Percentiles rank a stretch among this genome's conserved stretches.
These are phyloP conservation scores for Candolleomyces eurysporus DNA, from an alignment of 768 basidiomycete genomes.

Conservation along the genomic window DNA sequence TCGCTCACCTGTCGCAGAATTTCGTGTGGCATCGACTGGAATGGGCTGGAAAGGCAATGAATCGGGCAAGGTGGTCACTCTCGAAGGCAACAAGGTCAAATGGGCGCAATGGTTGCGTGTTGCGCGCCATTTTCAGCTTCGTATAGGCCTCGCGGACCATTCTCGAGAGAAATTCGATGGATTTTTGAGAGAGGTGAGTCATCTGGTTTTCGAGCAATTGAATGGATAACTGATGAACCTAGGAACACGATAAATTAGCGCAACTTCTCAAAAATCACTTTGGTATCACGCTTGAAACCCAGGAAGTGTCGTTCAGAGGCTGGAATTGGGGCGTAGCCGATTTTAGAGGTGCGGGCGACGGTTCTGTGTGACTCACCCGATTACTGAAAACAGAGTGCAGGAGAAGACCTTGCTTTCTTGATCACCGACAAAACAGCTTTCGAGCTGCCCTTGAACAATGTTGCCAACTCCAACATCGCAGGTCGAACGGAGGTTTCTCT, in stretches of 20 bases:
- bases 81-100: slow-evolving; percentile 74
- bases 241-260: slow-evolving; percentile 92
- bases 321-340: slow-evolving; percentile 99
- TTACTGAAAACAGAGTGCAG: slow-evolving; percentile 36
- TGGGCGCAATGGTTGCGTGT: slow-evolving; percentile 92
- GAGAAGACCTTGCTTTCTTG: slow-evolving; percentile 87
- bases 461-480: slow-evolving; percentile 97
- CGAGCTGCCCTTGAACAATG: slow-evolving; percentile 80
- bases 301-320: slow-evolving; percentile 87
- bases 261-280: slow-evolving; percentile 85
- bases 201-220: background rate
- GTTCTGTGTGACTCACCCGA: background rate
- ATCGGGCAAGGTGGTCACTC: slow-evolving; percentile 56
- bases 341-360: slow-evolving; percentile 70
- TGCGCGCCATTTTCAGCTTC: slow-evolving; percentile 88
- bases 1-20: slow-evolving; percentile 44
- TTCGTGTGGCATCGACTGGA: slow-evolving; percentile 86
- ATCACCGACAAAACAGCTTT: slow-evolving; percentile 88
- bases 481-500: slow-evolving; percentile 98
- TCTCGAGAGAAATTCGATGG: slow-evolving; percentile 88
- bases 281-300: slow-evolving; percentile 77
- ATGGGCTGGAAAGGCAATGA: slow-evolving; percentile 93
- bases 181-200: slow-evolving; percentile 80
- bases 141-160: slow-evolving; percentile 77
- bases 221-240: slow-evolving; percentile 4